Evolutionary conservation across 2,329 filamentous ascomycete species (phyloP).

Genomic region (Aspergillus intermedius): DNA sequence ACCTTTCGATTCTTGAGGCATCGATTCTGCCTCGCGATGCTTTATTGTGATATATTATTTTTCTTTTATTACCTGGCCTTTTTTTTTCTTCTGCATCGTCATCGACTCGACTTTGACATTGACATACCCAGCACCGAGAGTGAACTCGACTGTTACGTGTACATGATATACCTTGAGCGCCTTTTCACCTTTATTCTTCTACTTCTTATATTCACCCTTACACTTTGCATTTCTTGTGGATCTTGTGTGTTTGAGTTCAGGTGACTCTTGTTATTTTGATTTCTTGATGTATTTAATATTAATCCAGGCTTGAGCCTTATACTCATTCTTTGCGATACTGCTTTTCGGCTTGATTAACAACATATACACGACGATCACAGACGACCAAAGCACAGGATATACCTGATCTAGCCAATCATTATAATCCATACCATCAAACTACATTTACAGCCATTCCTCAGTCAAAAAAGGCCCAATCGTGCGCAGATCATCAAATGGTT

Average conservation of each 20-base stretch:
- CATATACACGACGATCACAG: too few species aligned
- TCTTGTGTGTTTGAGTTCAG: not conserved
- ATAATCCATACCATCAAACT: too few species aligned
- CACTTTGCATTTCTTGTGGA: not conserved
- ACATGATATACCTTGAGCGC: slow-evolving; percentile 4
- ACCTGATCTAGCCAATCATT: too few species aligned
- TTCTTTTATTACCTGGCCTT: not conserved
- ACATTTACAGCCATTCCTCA: too few species aligned
- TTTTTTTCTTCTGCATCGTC: not conserved
- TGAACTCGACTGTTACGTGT: slow-evolving; percentile 2
- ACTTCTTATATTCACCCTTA: not conserved
- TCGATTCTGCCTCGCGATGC: too few species aligned
- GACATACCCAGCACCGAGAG: slow-evolving; percentile 12
- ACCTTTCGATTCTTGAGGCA: too few species aligned
- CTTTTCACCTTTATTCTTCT: not conserved
- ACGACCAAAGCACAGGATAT: too few species aligned
- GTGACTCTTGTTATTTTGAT: not conserved
- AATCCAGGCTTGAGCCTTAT: too few species aligned
- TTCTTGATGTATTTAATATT: slow-evolving; percentile 1
- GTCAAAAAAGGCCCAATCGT: too few species aligned
- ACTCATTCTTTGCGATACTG: too few species aligned
- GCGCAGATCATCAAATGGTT: too few species aligned
- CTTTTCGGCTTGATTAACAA: too few species aligned
- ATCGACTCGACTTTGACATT: not conserved
- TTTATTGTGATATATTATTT: not conserved